Evolutionary conservation across 345 rosid species (phyloP).

Genomic region (Camelina laxa): DNA sequence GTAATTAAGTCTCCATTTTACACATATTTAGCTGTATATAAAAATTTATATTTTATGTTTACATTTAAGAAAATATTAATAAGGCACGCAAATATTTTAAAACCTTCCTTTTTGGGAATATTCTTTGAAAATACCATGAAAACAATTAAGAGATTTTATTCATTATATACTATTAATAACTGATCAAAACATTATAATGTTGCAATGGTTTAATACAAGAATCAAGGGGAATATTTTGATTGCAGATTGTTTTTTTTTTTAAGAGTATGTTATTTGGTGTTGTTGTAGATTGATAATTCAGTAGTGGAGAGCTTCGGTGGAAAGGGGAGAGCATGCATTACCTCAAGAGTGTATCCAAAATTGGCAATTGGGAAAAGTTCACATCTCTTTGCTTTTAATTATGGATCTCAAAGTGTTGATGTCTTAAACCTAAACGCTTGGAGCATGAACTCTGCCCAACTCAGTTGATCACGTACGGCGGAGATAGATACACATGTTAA

Average conservation of each 20-base stretch:
- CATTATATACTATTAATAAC: no score
- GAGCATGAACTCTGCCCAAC: constrained; percentile 51
- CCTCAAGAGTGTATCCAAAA: constrained; percentile 65
- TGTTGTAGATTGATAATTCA: constrained; percentile 56
- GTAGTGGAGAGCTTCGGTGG: constrained; percentile 70
- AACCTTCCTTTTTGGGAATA: no score
- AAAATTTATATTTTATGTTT: background rate
- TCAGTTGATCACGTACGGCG: constrained; percentile 39
- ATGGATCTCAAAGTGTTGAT: constrained; percentile 46
- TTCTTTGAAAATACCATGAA: no score
- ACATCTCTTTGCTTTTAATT: constrained; percentile 47
- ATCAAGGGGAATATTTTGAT: background rate
- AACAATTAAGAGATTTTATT: no score
- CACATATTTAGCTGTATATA: background rate
- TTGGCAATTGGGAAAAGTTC: constrained; percentile 52
- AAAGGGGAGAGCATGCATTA: constrained; percentile 57
- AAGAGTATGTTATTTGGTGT: background rate
- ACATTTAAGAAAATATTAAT: background rate
- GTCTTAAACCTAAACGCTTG: constrained; percentile 47
- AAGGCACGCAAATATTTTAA: background rate
- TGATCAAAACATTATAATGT: background rate
- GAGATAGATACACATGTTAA: constrained; percentile 45
- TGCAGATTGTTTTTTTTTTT: background rate
- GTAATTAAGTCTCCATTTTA: constrained; percentile 38
- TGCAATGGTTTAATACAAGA: background rate